Evolutionary conservation across 1,139 yeast species (phyloP).

Genomic region (Taiozyma sp.): DNA sequence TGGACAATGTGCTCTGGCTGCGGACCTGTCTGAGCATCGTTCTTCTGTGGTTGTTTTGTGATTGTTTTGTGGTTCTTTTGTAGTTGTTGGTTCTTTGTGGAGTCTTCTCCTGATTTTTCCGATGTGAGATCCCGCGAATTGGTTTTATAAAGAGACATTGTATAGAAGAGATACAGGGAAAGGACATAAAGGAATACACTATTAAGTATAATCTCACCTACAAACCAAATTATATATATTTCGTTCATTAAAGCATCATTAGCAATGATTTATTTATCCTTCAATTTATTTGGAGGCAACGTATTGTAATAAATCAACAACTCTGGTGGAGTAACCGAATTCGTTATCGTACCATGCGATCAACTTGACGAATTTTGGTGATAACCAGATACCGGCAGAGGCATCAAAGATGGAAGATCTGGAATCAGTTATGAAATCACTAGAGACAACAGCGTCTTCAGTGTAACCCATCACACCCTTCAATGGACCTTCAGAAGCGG

Average conservation of each 20-base stretch:
- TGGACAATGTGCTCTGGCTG: slow-evolving; percentile 3
- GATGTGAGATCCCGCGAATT: no score
- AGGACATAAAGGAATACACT: no score
- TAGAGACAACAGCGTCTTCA: slow-evolving; percentile 80
- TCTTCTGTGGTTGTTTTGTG: no score
- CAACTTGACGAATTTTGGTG: slow-evolving; percentile 80
- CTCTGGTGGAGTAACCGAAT: slow-evolving; percentile 91
- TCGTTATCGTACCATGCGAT: slow-evolving; percentile 90
- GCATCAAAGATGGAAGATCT: slow-evolving; percentile 83
- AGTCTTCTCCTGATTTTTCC: no score
- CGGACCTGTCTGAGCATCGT: slow-evolving; percentile 1
- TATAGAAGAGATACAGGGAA: no score
- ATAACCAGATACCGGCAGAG: slow-evolving; percentile 78
- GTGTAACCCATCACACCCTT: slow-evolving; percentile 82
- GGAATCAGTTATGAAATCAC: slow-evolving; percentile 74
- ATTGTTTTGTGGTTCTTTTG: no score
- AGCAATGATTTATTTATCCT: background rate
- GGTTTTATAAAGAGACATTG: no score
- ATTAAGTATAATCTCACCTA: background rate
- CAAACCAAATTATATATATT: background rate
- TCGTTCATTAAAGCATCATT: background rate
- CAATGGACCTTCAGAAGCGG: slow-evolving; percentile 61
- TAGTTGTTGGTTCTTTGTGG: no score
- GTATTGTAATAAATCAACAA: slow-evolving; percentile 75
- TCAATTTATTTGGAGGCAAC: slow-evolving; percentile 38